Base-by-base conservation (phyloP, 2,329 filamentous ascomycete genomes). In the Verticillium albo-atrum region DNA sequence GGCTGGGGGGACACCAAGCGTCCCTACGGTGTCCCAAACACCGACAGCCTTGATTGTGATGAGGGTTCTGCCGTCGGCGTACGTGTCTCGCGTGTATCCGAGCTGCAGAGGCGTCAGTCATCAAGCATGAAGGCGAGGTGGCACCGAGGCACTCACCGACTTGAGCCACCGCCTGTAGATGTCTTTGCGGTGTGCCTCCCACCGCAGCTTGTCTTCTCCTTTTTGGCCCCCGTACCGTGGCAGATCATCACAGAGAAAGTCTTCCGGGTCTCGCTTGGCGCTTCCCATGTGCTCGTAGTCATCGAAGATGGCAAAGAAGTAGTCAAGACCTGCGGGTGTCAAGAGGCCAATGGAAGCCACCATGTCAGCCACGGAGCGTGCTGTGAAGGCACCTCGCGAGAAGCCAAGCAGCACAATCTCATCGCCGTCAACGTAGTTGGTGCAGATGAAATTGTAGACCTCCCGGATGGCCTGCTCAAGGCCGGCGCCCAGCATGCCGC, bases 21-120 rank as follows among this genome's bases (percentile, higher is more conserved):
- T 72, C 52, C 79, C 79, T 20, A 82, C 79, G 0, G 79, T 82
- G 61, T 82, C 79, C 74, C 73, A 82, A 2, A 86, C 83, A 9
- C 78, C 78, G 71, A 55, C 79, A 78, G 78, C 78, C 61, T 77
- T 75, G 58, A 82, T 72, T 10, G 66, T 72, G 35, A 82, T 75
- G 10, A 72, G 61, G 28, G 70, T 63, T 23, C 63, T 57, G 34
- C 67, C 69, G 51, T 75, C 69, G 6, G 62, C 65, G 60, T 68
- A 71, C n/a, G 70, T 68, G 54, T 76, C 71, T 34, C 73, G 70
- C 1, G 76, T 76, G 57, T 76, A 68, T 2, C 63, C 64, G 30
- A 66, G 59, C 68, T 75, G 56, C 2, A 32, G 2, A n/a, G 20
- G 27, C 12, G 12, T 6, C 25, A n/a, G 34, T 59, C 20, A 62